Evolutionary conservation across 2,329 filamentous ascomycete genomes (phyloP).

Genomic region (Calonectria hongkongensis): DNA sequence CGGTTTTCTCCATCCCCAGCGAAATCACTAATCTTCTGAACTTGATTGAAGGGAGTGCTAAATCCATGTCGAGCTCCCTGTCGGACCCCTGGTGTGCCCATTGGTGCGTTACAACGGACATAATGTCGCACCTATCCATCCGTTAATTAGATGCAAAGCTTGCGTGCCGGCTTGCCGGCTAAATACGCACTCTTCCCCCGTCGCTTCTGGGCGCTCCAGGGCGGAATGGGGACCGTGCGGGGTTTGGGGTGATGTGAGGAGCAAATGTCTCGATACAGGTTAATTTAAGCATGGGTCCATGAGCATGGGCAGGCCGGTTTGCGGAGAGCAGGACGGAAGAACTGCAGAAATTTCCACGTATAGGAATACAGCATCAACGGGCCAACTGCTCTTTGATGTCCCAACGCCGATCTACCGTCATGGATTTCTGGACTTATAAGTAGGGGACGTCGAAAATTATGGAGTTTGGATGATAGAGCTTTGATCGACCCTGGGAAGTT

Average conservation of each 20-base stretch:
- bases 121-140: background rate
- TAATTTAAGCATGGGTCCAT: slow-evolving; percentile 16
- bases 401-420: slow-evolving; percentile 3
- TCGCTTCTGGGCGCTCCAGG: slow-evolving; percentile 18
- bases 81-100: background rate
- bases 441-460: slow-evolving; percentile 21
- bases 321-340: slow-evolving; percentile 30
- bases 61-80: background rate
- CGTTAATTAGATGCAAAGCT: slow-evolving; percentile 12
- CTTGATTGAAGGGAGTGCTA: background rate
- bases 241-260: slow-evolving; percentile 33
- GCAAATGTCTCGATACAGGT: slow-evolving; percentile 24
- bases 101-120: slow-evolving; percentile 15
- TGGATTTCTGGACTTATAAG: slow-evolving; percentile 25
- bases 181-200: slow-evolving; percentile 14
- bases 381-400: background rate
- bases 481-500: background rate
- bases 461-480: background rate
- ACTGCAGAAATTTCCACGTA: slow-evolving; percentile 35
- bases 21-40: background rate
- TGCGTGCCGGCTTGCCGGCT: slow-evolving; percentile 28
- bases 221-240: slow-evolving; percentile 23
- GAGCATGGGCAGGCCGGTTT: slow-evolving; percentile 5
- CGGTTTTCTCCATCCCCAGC: background rate
- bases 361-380: slow-evolving; percentile 5